Conservation (phyloP, 148 eudicot genomes). For the Agrostemma githago region DNA sequence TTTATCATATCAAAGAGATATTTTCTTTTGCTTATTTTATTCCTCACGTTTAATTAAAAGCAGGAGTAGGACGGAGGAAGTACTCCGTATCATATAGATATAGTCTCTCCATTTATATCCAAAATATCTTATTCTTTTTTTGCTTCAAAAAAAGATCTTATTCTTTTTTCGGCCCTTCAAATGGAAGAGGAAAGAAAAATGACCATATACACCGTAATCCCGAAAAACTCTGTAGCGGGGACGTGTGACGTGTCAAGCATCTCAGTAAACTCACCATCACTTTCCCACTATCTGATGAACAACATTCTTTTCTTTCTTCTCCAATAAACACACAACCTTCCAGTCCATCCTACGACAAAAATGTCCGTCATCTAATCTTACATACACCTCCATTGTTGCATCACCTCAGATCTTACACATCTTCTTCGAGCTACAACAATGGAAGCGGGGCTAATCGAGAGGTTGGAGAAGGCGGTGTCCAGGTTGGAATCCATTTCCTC, state of each 20-base stretch:
- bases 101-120: too few species aligned
- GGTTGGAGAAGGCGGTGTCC: conserved; percentile 18
- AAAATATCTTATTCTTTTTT: too few species aligned
- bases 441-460: conserved; percentile 53
- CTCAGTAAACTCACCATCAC: background rate
- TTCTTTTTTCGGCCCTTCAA: too few species aligned
- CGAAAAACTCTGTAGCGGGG: background rate
- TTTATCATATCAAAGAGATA: too few species aligned
- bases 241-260: background rate
- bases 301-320: background rate
- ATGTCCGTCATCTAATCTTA: background rate
- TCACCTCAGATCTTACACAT: background rate
- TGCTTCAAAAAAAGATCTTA: too few species aligned
- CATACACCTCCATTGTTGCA: background rate
- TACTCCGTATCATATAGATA: too few species aligned
- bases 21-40: too few species aligned
- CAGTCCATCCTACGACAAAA: background rate
- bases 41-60: too few species aligned
- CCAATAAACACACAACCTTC: too few species aligned
- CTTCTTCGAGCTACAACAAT: conserved; percentile 21
- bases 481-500: conserved; percentile 52
- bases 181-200: too few species aligned
- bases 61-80: too few species aligned
- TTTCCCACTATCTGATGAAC: background rate
- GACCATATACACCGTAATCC: too few species aligned